Evolutionary conservation across 2,329 filamentous ascomycete species (phyloP).

Genomic region (Fusarium coffeatum): DNA sequence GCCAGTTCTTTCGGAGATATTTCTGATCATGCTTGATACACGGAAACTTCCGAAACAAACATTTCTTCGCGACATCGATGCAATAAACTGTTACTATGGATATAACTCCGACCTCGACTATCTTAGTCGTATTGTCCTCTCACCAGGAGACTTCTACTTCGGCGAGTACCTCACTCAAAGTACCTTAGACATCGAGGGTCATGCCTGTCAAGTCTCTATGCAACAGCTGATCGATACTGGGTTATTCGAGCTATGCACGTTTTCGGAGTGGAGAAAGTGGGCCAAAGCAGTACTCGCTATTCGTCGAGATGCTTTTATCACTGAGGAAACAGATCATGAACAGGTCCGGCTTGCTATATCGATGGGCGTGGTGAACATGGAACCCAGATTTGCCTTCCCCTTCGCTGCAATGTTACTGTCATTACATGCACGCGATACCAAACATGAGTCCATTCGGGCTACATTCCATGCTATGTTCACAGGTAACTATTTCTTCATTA

Average conservation of each 20-base stretch:
- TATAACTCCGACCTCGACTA: not conserved
- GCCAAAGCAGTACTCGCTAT: accelerated
- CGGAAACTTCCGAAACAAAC: not conserved
- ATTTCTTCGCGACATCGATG: not conserved
- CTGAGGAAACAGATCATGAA: accelerated
- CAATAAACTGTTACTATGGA: accelerated
- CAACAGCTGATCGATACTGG: not conserved
- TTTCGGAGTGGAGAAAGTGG: not conserved
- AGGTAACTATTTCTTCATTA: not conserved
- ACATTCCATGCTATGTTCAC: not conserved
- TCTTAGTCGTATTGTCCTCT: no score
- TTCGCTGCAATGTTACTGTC: not conserved
- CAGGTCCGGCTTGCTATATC: not conserved
- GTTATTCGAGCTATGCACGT: not conserved
- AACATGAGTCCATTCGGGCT: accelerated
- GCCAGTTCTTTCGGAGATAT: accelerated
- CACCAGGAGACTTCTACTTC: not conserved
- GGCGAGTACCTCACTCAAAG: not conserved
- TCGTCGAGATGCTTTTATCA: accelerated
- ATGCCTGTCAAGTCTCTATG: not conserved
- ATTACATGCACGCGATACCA: not conserved
- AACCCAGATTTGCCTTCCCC: accelerated
- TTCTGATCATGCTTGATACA: not conserved
- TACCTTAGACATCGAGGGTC: accelerated
- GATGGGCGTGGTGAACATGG: accelerated